Percentiles rank a stretch among this genome's conserved stretches.
Conservation (phyloP, 2,329 filamentous ascomycete genomes). For the Xylaria sp. region DNA sequence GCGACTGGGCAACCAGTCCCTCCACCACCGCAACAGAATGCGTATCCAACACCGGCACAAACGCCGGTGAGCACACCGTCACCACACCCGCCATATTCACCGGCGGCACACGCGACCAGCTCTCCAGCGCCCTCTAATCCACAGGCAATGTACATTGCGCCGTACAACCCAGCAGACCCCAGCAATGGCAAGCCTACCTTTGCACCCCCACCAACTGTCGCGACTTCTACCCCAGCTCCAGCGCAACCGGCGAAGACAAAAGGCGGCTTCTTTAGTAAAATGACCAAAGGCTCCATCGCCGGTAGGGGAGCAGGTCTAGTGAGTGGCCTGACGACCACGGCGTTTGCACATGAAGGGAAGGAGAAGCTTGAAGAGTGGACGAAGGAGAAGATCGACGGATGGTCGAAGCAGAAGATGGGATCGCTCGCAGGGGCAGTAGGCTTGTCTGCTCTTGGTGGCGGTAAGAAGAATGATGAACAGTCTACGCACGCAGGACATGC, state of each 20-base stretch:
- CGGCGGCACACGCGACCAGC: background rate
- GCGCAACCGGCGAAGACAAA: conserved; percentile 26
- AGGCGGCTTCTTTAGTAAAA: conserved; percentile 34
- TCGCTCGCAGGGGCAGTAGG: conserved; percentile 28
- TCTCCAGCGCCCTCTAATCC: background rate
- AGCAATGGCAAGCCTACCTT: conserved; percentile 24
- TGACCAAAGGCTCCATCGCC: conserved; percentile 28
- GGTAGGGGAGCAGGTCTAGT: conserved; percentile 31
- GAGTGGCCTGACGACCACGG: conserved; percentile 25
- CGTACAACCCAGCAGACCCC: conserved; percentile 30
- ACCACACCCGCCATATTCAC: conserved; percentile 20
- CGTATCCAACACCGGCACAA: conserved; percentile 31
- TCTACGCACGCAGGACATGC: conserved; percentile 10
- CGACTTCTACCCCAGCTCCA: conserved; percentile 3
- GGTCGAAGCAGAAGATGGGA: conserved; percentile 38
- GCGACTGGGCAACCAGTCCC: background rate
- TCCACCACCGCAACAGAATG: conserved; percentile 13
- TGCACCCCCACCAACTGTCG: conserved; percentile 23
- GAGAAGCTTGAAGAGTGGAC: conserved; percentile 37
- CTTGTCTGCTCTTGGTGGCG: conserved; percentile 2
- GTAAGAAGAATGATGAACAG: conserved; percentile 22
- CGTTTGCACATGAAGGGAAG: conserved; percentile 31
- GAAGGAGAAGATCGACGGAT: conserved; percentile 37
- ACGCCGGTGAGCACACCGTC: conserved; percentile 31
- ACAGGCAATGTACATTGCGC: conserved; percentile 20